Percentiles rank a stretch among this genome's conserved stretches.
These are phyloP conservation scores for Camelina laxa DNA, from an alignment of 345 rosid genomes.

Conservation along the genomic window DNA sequence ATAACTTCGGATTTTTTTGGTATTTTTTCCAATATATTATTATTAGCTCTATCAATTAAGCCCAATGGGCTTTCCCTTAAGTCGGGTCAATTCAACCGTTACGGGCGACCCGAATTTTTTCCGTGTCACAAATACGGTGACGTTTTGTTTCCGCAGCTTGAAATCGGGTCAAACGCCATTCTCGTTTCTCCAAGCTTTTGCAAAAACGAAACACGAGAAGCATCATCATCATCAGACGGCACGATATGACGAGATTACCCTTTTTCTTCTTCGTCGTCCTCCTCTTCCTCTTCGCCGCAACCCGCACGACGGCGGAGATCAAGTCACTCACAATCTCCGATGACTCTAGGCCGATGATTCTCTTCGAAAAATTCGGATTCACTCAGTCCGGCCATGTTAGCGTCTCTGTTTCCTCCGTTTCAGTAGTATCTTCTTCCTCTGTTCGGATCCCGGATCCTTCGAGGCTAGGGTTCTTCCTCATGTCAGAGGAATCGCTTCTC, in stretches of 20 bases:
- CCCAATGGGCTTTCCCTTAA: constrained; percentile 25
- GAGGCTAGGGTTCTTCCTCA: constrained; percentile 87
- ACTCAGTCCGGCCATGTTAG: constrained; percentile 73
- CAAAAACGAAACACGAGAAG: constrained; percentile 20
- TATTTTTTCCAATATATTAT: too few relatives aligned
- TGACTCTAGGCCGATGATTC: constrained; percentile 86
- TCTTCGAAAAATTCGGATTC: constrained; percentile 94
- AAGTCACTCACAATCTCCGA: constrained; percentile 60
- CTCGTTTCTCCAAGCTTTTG: constrained; percentile 17
- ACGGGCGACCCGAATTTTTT: neutral
- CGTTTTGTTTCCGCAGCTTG: neutral
- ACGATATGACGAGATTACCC: constrained; percentile 38
- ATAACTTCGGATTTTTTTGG: too few relatives aligned
- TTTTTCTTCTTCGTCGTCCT: constrained; percentile 29
- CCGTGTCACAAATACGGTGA: neutral
- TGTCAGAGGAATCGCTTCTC: constrained; percentile 85
- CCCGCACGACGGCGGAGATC: constrained; percentile 62
- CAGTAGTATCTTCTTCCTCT: constrained; percentile 53
- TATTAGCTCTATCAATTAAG: neutral
- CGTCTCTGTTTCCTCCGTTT: constrained; percentile 68
- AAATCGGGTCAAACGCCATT: constrained; percentile 22
- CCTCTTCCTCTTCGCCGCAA: constrained; percentile 44
- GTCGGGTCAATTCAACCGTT: neutral
- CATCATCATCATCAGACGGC: constrained; percentile 30
- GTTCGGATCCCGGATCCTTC: constrained; percentile 56